Conservation (phyloP, 441 rosid species). For the Pelargonium australe region DNA sequence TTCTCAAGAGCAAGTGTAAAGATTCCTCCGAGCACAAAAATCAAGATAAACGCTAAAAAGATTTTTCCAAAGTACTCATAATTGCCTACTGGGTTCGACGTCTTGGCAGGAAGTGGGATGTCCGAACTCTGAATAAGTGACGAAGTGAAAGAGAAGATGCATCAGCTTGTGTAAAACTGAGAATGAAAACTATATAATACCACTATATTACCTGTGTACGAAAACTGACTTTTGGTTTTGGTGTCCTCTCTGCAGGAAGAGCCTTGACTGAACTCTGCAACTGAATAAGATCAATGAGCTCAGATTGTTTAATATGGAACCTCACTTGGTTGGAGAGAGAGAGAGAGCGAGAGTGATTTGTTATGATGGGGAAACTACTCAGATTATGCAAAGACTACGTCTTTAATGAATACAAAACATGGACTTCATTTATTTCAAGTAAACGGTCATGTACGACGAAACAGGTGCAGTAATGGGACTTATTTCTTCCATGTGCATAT, state of each 20-base stretch:
- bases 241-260: neutral
- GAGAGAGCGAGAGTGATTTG: too few relatives aligned
- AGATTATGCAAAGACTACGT: neutral
- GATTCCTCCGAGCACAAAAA: slow-evolving; percentile 60
- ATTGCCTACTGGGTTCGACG: slow-evolving; percentile 23
- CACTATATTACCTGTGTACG: neutral
- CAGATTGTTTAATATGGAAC: too few relatives aligned
- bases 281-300: neutral
- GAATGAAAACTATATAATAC: neutral
- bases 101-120: slow-evolving; percentile 16
- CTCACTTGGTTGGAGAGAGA: too few relatives aligned
- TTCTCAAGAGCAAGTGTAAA: slow-evolving; percentile 69
- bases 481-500: neutral
- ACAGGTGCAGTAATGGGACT: neutral
- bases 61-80: slow-evolving; percentile 50
- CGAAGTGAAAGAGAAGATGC: neutral
- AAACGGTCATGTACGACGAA: neutral
- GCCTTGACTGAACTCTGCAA: neutral
- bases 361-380: too few relatives aligned
- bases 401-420: neutral
- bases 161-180: slow-evolving; percentile 1
- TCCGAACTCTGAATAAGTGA: slow-evolving; percentile 30
- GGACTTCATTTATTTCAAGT: neutral
- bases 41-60: slow-evolving; percentile 50
- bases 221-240: neutral